Evolutionary conservation across 2,329 filamentous ascomycete genomes (phyloP), one percentile per base, ranked within the genome.

Genomic region (Alternaria novae-zelandiae): DNA sequence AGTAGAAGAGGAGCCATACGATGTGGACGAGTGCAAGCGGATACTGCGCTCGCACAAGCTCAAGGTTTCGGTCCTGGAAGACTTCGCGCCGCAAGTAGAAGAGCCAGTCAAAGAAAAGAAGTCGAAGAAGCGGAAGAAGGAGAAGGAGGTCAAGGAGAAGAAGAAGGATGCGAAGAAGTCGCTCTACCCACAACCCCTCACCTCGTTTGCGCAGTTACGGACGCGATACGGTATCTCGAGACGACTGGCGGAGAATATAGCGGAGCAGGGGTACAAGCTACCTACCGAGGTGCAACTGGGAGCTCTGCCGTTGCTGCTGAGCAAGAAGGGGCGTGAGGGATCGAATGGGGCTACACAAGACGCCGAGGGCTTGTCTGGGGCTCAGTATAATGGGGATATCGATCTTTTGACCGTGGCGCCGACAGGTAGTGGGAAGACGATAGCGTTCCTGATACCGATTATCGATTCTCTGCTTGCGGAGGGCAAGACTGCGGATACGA

Each of bases 281-380:
- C 96, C 96, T 12, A 99, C 96, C 0, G 95, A 98, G 80, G 94
- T 99, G 12, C 96, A 99, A 78, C 87, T 98, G 80, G 94, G 88
- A 4, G 91, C 90, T 72, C 81, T 99, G 67, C 95, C 96, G 26
- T 81, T 98, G 49, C 83, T 98, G 36, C 82, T 98, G 28, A 80
- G 85, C 15, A 82, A 84, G 65, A 82, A 68, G 30, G 66, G 25
- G 15, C 47, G 49, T 11, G 43, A 30, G 21, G 26, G 17, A 5
- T 32, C 51, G 17, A 58, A 45, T 3, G 55, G 15, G 6, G 43
- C 13, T 23, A 21, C 79, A 59, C 86, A 86, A 1, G 80, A 89
- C 3, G 44, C 26, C 10, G 65, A 66, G 36, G 59, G 44, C 41
- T 57, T 65, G 3, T 69, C 69, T 45, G 74, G 70, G 8, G 67